Conservation (phyloP, 495 filamentous ascomycete genomes). For the Podospora sp. region DNA sequence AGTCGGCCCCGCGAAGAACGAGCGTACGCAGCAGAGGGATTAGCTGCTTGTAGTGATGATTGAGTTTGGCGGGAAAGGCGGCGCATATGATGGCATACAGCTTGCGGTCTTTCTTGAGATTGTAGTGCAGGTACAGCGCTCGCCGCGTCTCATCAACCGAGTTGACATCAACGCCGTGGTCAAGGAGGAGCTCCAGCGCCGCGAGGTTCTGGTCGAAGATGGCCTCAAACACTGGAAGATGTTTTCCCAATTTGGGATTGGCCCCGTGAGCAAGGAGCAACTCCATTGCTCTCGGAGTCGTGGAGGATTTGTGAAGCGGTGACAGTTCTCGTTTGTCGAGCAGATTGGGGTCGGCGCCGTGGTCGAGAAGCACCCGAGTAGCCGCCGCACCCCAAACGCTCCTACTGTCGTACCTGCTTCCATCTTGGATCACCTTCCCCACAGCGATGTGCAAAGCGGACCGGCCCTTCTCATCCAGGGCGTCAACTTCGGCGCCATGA, state of each 20-base stretch:
- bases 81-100: not conserved
- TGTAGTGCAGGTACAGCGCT: not conserved
- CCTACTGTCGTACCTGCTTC: not conserved
- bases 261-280: not conserved
- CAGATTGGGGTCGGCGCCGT: not conserved
- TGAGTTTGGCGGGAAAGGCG: not conserved
- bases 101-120: not conserved
- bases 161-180: not conserved
- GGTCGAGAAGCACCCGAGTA: not conserved
- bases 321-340: not conserved
- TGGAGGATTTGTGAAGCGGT: not conserved
- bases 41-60: not conserved
- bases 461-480: slow-evolving; percentile 25
- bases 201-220: slow-evolving; percentile 8
- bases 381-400: not conserved
- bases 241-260: not conserved
- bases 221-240: not conserved
- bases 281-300: not conserved
- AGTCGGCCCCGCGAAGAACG: slow-evolving; percentile 26
- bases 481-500: slow-evolving; percentile 27
- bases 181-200: not conserved
- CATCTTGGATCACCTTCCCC: not conserved
- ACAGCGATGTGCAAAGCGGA: slow-evolving; percentile 2
- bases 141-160: not conserved
- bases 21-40: slow-evolving; percentile 24